Evolutionary conservation across 257 asterid species (phyloP), one percentile per base, ranked within the genome.

Genomic region (Solanum corneliomulleri): DNA sequence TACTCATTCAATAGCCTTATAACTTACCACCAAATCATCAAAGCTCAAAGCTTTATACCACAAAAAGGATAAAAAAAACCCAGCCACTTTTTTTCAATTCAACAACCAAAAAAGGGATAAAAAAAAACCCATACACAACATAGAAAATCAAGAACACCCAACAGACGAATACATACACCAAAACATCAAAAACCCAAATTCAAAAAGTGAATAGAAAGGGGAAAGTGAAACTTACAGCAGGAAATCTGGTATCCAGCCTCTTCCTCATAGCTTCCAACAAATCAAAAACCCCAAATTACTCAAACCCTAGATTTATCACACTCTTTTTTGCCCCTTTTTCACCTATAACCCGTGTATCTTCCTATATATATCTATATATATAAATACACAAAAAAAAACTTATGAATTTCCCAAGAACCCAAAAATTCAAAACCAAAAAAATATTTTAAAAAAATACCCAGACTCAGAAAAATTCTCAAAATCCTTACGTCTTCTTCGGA

Each of bases 221-320:
- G 58, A 31, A 70, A 69, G 20, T 15, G 56, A 83, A 21, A 87
- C 93, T 92, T 89, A 95, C 98, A 56, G 98, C 97, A 11, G 98
- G 98, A 83, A 95, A 95, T 23, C 98, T 95, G 44, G 98, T 94
- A 85, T 95, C 97, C 21, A 95, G 96, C 92, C 89, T 95, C 94
- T 93, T 95, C 87, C 93, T 93, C 98, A 95, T 95, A 90, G 91
- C 91, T 31, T 27, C 85, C 27, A 45, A 80, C 16, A 20, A 80
- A 77, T 71, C 87, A 83, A 88, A 25, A 69, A 82, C 69, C 33
- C 80, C 82, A 66, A 89, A 89, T 84, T 33, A 88, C 87, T 86
- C 86, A 83, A 91, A 89, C 92, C 91, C 94, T 89, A 89, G 83
- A 80, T 88, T 74, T 56, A 77, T 44, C 60, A 33, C n/a, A 77